phyloP scores from a whole-genome alignment of 371 early-diverging fungal species.

The Rhizopus microsporus region DNA sequence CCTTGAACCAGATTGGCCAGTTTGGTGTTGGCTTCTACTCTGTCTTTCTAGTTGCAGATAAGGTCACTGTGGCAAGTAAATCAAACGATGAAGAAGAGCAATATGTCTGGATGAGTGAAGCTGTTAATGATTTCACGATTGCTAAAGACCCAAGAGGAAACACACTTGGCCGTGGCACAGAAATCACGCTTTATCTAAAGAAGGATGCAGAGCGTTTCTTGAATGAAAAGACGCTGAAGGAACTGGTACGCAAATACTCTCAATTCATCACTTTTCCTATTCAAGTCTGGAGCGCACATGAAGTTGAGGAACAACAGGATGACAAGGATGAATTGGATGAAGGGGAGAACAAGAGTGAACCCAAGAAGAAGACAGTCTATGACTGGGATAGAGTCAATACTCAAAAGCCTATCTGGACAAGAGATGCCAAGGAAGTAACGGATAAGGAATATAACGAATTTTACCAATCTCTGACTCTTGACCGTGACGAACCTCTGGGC shows the following conservation, averaged over 20 bases:
- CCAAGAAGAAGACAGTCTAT: constrained; percentile 48
- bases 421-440: constrained; percentile 74
- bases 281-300: constrained; percentile 67
- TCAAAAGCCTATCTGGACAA: constrained; percentile 93
- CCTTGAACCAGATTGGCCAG: constrained; percentile 88
- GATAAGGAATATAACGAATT: constrained; percentile 85
- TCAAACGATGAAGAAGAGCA: constrained; percentile 77
- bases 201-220: constrained; percentile 85
- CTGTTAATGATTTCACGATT: constrained; percentile 81
- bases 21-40: constrained; percentile 99
- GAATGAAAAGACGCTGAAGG: constrained; percentile 60
- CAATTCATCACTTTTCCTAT: constrained; percentile 95
- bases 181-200: constrained; percentile 88
- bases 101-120: constrained; percentile 85
- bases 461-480: constrained; percentile 80
- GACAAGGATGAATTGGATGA: constrained; percentile 52
- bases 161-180: constrained; percentile 84
- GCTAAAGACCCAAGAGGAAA: constrained; percentile 85
- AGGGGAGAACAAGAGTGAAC: constrained; percentile 59
- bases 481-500: constrained; percentile 59
- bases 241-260: constrained; percentile 83
- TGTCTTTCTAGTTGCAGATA: constrained; percentile 92
- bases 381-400: constrained; percentile 75
- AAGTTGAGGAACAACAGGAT: constrained; percentile 50
- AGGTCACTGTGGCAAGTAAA: constrained; percentile 93